These are phyloP conservation scores for Turnera subulata DNA, from an alignment of 345 rosid genomes.

Conservation along the genomic window DNA sequence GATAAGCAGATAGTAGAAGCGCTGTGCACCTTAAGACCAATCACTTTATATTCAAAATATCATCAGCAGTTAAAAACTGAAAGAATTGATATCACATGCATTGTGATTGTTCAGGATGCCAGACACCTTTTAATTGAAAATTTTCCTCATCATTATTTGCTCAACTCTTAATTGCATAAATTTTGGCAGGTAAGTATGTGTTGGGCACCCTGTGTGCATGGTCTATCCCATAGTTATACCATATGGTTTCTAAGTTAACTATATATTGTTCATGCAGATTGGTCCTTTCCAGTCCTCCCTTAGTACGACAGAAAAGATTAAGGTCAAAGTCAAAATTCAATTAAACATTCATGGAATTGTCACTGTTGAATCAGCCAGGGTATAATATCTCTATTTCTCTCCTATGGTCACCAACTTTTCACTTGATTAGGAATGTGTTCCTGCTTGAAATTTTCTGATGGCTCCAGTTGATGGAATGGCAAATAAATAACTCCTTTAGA, in stretches of 20 bases:
- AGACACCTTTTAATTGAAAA: neutral
- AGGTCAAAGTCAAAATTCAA: conserved; percentile 57
- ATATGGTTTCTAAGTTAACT: conserved; percentile 3
- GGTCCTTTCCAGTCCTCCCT: conserved; percentile 57
- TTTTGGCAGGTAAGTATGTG: no score
- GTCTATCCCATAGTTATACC: conserved; percentile 10
- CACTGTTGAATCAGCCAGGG: conserved; percentile 52
- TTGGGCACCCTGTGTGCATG: neutral
- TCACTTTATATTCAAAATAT: no score
- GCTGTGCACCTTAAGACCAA: neutral
- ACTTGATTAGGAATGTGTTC: conserved; percentile 4
- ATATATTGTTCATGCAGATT: conserved; percentile 37
- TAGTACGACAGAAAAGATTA: conserved; percentile 34
- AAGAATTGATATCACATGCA: neutral
- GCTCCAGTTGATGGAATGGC: conserved; percentile 46
- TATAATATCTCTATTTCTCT: conserved; percentile 21
- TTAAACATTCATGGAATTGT: conserved; percentile 72
- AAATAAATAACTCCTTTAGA: conserved; percentile 27
- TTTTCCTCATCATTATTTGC: neutral
- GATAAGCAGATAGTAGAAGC: neutral
- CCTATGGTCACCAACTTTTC: neutral
- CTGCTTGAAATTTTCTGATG: conserved; percentile 6
- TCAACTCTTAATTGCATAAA: neutral
- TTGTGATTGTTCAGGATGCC: neutral
- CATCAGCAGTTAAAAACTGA: neutral